Conservation (phyloP, 1,139 yeast species). For the Pichia kudriavzevii region DNA sequence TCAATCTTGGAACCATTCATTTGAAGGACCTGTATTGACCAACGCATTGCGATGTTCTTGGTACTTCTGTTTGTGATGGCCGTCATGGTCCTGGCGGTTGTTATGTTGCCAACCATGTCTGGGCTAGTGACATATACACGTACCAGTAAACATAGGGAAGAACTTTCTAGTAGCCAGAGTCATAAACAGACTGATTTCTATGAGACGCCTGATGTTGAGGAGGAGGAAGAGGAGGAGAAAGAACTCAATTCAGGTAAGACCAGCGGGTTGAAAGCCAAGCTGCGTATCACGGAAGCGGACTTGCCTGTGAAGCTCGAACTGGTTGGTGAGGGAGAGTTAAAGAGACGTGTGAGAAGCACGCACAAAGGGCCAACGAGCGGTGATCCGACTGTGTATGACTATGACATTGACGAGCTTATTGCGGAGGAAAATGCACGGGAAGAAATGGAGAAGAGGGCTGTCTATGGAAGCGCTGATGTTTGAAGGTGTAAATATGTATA, state of each 20-base stretch:
- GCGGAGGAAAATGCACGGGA: conserved; percentile 35
- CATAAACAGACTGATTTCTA: conserved; percentile 22
- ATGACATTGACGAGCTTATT: conserved; percentile 42
- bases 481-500: background rate
- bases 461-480: conserved; percentile 5
- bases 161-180: too few relatives aligned
- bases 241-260: too few relatives aligned
- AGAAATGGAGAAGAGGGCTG: conserved; percentile 8
- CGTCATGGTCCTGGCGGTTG: conserved; percentile 27
- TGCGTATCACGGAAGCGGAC: conserved; percentile 28
- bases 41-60: conserved; percentile 13
- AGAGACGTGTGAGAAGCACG: conserved; percentile 16
- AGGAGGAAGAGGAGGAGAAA: conserved; percentile 5
- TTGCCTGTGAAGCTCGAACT: conserved; percentile 30
- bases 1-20: too few relatives aligned
- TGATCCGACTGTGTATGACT: conserved; percentile 34
- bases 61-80: conserved; percentile 23
- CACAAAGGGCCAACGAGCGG: conserved; percentile 3
- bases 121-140: conserved; percentile 33
- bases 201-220: conserved; percentile 11
- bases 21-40: too few relatives aligned
- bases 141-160: too few relatives aligned
- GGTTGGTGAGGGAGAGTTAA: conserved; percentile 17
- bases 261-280: too few relatives aligned
- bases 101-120: conserved; percentile 30